Percentiles rank a stretch among this genome's conserved stretches.
phyloP scores from a whole-genome alignment of 495 filamentous ascomycete genomes.

The Sphaerosporella brunnea region DNA sequence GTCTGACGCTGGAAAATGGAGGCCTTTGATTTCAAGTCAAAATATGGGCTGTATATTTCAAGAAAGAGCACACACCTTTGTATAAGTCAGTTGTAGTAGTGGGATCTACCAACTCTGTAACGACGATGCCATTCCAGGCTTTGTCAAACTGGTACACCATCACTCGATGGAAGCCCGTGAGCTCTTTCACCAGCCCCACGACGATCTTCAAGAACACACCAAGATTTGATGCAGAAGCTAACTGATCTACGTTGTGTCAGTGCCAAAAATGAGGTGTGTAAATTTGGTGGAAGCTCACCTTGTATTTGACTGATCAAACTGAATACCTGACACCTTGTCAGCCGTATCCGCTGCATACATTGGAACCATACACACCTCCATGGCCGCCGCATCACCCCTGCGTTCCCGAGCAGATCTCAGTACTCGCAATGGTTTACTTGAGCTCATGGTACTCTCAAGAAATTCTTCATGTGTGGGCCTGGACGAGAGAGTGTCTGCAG shows the following conservation, averaged over 20 bases:
- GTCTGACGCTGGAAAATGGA: constrained; percentile 82
- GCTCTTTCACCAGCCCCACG: constrained; percentile 64
- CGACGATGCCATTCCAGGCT: constrained; percentile 65
- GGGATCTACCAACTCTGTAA: constrained; percentile 72
- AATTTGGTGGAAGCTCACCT: constrained; percentile 10
- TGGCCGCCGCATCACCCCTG: constrained; percentile 68
- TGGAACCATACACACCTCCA: constrained; percentile 44
- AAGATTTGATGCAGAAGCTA: constrained; percentile 49
- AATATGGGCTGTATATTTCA: background rate
- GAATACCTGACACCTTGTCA: constrained; percentile 30
- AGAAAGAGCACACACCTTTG: constrained; percentile 29
- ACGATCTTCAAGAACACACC: constrained; percentile 53
- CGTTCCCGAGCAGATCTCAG: constrained; percentile 59
- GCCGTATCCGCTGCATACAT: background rate
- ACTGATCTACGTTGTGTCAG: constrained; percentile 34
- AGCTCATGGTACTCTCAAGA: constrained; percentile 50
- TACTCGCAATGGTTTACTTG: constrained; percentile 60
- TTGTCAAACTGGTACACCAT: constrained; percentile 90
- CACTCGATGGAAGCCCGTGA: constrained; percentile 84
- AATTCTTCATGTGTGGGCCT: constrained; percentile 56
- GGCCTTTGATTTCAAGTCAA: constrained; percentile 30
- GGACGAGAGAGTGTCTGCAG: constrained; percentile 56
- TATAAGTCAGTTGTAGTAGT: constrained; percentile 68
- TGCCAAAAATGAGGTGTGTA: background rate
- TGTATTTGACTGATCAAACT: constrained; percentile 80